phyloP scores from a whole-genome alignment of 2,329 filamentous ascomycete species.

The Fusarium annulatum region DNA sequence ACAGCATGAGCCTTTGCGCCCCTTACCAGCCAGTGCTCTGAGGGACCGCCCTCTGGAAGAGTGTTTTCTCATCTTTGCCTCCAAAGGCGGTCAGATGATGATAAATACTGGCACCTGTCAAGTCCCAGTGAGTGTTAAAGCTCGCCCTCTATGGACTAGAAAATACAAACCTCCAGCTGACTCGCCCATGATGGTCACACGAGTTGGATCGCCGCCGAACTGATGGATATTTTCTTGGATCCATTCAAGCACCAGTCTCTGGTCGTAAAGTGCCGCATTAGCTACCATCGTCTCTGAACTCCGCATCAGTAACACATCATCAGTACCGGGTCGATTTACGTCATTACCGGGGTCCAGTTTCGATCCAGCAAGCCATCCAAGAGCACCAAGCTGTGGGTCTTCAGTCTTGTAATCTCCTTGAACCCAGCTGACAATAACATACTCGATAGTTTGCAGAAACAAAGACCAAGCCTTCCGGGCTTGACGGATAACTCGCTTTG shows the following conservation, averaged over 20 bases:
- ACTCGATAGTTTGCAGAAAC: neutral
- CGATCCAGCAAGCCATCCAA: neutral
- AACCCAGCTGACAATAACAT: neutral
- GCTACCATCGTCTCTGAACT: neutral
- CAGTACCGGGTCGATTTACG: rapidly evolving
- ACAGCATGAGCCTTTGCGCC: rapidly evolving
- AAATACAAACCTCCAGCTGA: neutral
- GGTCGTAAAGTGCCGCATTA: neutral
- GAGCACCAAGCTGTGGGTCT: neutral
- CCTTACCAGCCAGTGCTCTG: neutral
- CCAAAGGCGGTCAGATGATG: neutral
- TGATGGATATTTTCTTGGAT: neutral
- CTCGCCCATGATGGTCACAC: neutral
- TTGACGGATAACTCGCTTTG: neutral
- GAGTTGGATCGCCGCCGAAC: neutral
- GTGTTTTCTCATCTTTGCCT: neutral
- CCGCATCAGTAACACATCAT: neutral
- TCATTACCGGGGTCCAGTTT: neutral
- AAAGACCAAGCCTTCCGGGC: neutral
- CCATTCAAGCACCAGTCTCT: neutral
- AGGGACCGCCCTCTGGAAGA: neutral
- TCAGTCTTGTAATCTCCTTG: rapidly evolving
- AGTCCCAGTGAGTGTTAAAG: neutral
- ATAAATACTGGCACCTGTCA: neutral
- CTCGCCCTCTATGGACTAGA: too few relatives aligned